These are phyloP conservation scores for Pochonia chlamydosporia DNA, from an alignment of 2,329 filamentous ascomycete genomes.

Conservation along the genomic window DNA sequence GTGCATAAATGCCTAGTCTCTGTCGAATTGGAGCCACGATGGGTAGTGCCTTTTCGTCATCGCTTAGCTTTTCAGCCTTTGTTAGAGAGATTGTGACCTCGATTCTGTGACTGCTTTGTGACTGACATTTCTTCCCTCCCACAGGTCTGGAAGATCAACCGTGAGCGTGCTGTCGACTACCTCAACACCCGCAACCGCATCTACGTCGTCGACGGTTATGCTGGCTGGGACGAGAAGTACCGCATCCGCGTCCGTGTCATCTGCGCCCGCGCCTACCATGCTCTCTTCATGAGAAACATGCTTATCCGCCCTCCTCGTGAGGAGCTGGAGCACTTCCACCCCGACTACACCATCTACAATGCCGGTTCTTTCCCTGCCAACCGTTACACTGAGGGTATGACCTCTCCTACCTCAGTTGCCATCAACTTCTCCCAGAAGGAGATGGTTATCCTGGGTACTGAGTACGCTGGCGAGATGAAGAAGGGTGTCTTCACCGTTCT, in stretches of 20 bases:
- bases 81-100: too few species aligned
- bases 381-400: conserved; percentile 97
- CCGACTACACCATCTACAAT: conserved; percentile 99
- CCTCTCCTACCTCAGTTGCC: conserved; percentile 91
- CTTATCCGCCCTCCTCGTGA: conserved; percentile 87
- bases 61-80: too few species aligned
- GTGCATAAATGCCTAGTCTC: too few species aligned
- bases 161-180: conserved; percentile 97
- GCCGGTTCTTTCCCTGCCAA: conserved; percentile 98
- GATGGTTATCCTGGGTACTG: conserved; percentile 99
- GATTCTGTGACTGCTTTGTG: conserved; percentile 14
- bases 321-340: conserved; percentile 96
- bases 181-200: conserved; percentile 98
- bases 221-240: conserved; percentile 98
- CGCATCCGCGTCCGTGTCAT: conserved; percentile 95
- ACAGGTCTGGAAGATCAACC: conserved; percentile 99
- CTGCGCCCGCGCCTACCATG: conserved; percentile 98
- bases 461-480: conserved; percentile 83
- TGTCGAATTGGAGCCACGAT: too few species aligned
- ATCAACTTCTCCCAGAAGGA: conserved; percentile 99
- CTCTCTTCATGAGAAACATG: conserved; percentile 99
- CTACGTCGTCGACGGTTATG: conserved; percentile 96
- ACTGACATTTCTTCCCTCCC: neutral
- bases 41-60: too few species aligned
- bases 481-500: conserved; percentile 98